Percentiles rank a stretch among this genome's conserved stretches.
phyloP scores from a whole-genome alignment of 495 filamentous ascomycete genomes.

The Penicillium goetzii region DNA sequence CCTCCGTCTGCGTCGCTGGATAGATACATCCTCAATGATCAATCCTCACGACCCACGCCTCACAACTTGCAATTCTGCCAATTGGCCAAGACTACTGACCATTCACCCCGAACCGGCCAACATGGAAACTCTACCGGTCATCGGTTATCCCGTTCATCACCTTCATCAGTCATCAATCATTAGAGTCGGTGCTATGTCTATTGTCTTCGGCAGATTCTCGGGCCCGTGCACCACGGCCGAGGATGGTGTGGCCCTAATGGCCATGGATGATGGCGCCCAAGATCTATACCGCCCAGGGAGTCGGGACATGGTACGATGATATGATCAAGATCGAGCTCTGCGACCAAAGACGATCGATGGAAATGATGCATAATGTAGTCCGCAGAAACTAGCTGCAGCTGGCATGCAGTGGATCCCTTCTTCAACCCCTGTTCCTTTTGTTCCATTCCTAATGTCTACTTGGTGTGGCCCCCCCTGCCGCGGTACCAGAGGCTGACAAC shows the following conservation, averaged over 20 bases:
- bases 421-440: not conserved
- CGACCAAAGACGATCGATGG: not conserved
- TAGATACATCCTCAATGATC: not conserved
- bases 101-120: not conserved
- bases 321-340: not conserved
- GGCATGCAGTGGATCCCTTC: not conserved
- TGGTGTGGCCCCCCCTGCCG: not conserved
- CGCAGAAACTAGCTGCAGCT: not conserved
- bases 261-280: not conserved
- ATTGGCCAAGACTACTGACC: not conserved
- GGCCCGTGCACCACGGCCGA: not conserved
- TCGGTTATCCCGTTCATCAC: not conserved
- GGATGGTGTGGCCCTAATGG: not conserved
- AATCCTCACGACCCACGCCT: not conserved
- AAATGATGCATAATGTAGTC: not conserved
- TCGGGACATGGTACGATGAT: not conserved
- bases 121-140: not conserved
- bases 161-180: not conserved
- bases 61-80: not conserved
- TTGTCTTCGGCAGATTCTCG: constrained; percentile 6
- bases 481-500: constrained; percentile 10
- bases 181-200: not conserved
- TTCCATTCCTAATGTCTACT: not conserved
- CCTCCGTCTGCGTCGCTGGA: constrained; percentile 7
- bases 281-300: not conserved